Evolutionary conservation across 345 rosid species (phyloP).

Genomic region (Luvunga scandens): DNA sequence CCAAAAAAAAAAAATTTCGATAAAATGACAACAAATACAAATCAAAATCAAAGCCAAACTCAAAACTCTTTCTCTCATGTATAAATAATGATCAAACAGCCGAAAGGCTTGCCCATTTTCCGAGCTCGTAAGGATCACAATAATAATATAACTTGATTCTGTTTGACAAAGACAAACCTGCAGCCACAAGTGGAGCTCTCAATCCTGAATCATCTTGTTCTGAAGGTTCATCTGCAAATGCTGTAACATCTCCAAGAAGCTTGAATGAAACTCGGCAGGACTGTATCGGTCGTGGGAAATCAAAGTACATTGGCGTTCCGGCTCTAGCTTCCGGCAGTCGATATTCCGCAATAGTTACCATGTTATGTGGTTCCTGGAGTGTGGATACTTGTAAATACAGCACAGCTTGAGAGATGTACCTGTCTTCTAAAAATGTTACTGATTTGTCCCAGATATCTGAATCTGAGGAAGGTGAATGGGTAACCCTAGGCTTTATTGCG

Average conservation of each 20-base stretch:
- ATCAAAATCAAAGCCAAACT: constrained; percentile 7
- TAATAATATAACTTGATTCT: constrained; percentile 72
- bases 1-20: constrained; percentile 15
- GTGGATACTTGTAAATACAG: constrained; percentile 77
- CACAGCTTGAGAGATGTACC: constrained; percentile 77
- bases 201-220: constrained; percentile 55
- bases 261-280: constrained; percentile 53
- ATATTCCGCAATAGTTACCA: constrained; percentile 78
- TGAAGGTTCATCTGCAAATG: constrained; percentile 68
- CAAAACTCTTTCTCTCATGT: background rate
- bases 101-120: constrained; percentile 90
- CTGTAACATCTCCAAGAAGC: constrained; percentile 79
- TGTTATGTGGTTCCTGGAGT: constrained; percentile 69
- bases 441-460: constrained; percentile 56
- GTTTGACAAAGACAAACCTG: constrained; percentile 67
- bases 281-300: constrained; percentile 69
- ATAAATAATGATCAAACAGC: constrained; percentile 32
- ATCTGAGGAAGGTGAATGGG: constrained; percentile 78
- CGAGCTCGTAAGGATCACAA: constrained; percentile 74
- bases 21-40: background rate
- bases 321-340: constrained; percentile 74
- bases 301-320: constrained; percentile 82
- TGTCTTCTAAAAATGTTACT: constrained; percentile 63
- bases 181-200: constrained; percentile 39
- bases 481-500: constrained; percentile 74